Percentiles rank a stretch among this genome's conserved stretches.
Conservation (phyloP, 78 protist genomes). For the Anaeramoeba flamelloides region DNA sequence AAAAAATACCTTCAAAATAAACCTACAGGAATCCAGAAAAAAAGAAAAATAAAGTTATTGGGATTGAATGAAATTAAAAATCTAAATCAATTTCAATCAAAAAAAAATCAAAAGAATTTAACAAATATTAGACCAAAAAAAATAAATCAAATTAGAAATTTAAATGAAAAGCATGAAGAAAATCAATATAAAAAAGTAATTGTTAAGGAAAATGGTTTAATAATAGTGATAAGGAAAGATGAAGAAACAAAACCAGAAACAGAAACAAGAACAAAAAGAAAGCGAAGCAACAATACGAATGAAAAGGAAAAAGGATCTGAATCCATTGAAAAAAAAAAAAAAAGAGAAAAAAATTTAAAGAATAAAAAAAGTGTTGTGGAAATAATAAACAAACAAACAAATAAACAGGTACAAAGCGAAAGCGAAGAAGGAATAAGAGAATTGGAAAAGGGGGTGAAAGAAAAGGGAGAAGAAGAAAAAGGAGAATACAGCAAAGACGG, state of each 20-base stretch:
- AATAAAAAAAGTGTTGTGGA: neutral
- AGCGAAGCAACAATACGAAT: too few relatives aligned
- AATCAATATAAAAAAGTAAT: neutral
- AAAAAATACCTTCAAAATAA: too few relatives aligned
- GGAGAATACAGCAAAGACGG: too few relatives aligned
- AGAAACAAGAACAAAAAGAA: neutral
- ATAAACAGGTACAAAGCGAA: too few relatives aligned
- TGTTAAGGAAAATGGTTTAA: neutral
- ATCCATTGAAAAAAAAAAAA: neutral
- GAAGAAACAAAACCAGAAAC: neutral
- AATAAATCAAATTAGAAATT: neutral
- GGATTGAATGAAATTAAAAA: neutral
- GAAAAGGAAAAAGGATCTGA: too few relatives aligned
- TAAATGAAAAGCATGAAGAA: neutral
- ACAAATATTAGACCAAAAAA: neutral
- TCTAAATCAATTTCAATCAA: neutral
- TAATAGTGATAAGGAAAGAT: neutral
- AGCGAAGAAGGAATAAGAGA: too few relatives aligned
- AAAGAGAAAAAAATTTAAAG: neutral
- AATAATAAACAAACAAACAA: too few relatives aligned
- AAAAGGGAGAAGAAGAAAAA: too few relatives aligned
- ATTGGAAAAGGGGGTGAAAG: too few relatives aligned
- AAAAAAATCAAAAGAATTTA: neutral
- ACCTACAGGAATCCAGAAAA: too few relatives aligned
- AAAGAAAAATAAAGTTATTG: too few relatives aligned